Evolutionary conservation across 495 filamentous ascomycete species (phyloP), one percentile per base, ranked within the genome.

Genomic region (Glutinoglossum americanum): DNA sequence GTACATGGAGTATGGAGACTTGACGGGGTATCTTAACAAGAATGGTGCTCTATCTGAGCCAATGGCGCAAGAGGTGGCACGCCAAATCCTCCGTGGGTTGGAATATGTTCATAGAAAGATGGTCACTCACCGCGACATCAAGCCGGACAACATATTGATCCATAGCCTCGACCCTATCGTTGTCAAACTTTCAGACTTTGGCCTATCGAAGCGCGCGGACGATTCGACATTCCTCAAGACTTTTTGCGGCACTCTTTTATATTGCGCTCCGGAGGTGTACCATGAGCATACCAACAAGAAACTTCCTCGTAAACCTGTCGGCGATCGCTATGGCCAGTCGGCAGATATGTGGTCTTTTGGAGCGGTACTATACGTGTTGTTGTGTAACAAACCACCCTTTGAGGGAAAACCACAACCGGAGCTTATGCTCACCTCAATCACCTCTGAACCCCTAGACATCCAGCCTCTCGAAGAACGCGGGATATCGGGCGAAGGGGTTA

Each of bases 41-140:
- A 63, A 80, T 37, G 76, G 77, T 0, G 69, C 72, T 1, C 77
- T 96, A 54, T 65, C 72, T 0, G 93, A 98, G 65, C 65, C 69
- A 6, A 74, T 81, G 66, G 83, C 79, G 11, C 77, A 80, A 63
- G 72, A 70, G 4, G 85, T 95, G 62, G 76, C 87, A 5, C 69
- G 70, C 1, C 92, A 98, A 66, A 73, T 97, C 19, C 67, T 96
- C 10, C 74, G 80, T 54, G 89, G 88, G 8, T 72, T 98, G 15
- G 79, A 78, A n/a, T 94, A 98, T 66, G 73, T 97, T 11, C 92
- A 98, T 64, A 69, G 75, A 35, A 81, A 80, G 62, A 83, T 80
- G 53, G 95, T 98, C 62, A 95, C 90, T 0, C 92, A 98, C 70
- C 84, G 92, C 3, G 92, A 98, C 68, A 86, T 98, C 63, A 98